Conservation (phyloP, 2,329 filamentous ascomycete genomes). For the Alternaria alternata region DNA sequence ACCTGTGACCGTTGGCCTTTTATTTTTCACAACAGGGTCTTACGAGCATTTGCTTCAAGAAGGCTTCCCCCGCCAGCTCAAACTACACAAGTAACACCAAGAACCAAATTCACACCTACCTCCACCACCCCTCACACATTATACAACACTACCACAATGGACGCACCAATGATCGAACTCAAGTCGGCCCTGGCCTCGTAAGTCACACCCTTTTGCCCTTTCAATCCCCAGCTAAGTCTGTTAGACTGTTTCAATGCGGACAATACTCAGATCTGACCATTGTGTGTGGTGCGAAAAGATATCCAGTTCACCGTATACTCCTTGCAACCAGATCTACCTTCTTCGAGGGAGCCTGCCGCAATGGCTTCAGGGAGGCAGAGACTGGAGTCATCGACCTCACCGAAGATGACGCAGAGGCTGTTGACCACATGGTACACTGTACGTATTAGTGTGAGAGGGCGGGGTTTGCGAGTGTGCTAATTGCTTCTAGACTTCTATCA, state of each 20-base stretch:
- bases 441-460: constrained; percentile 23
- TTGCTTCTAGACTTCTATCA: constrained; percentile 50
- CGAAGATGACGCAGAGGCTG: constrained; percentile 52
- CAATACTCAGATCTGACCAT: constrained; percentile 61
- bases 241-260: constrained; percentile 48
- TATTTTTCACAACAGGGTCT: constrained; percentile 18
- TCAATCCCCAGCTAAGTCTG: constrained; percentile 37
- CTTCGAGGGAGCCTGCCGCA: constrained; percentile 53
- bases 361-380: constrained; percentile 48
- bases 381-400: constrained; percentile 51
- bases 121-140: background rate
- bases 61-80: constrained; percentile 6
- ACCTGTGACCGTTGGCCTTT: constrained; percentile 18
- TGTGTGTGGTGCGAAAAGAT: constrained; percentile 56
- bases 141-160: constrained; percentile 43
- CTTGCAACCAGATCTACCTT: constrained; percentile 59
- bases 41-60: constrained; percentile 21
- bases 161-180: constrained; percentile 54
- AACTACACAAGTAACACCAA: background rate
- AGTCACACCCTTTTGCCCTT: constrained; percentile 28
- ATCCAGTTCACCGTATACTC: constrained; percentile 58
- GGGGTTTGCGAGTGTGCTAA: constrained; percentile 26
- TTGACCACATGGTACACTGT: constrained; percentile 54
- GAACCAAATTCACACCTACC: background rate
- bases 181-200: constrained; percentile 59